A percentile compares a stretch with the other conserved stretches of the same genome.
These are phyloP conservation scores for Tolypocladium tropicale DNA, from an alignment of 2,329 filamentous ascomycete genomes.

Conservation along the genomic window DNA sequence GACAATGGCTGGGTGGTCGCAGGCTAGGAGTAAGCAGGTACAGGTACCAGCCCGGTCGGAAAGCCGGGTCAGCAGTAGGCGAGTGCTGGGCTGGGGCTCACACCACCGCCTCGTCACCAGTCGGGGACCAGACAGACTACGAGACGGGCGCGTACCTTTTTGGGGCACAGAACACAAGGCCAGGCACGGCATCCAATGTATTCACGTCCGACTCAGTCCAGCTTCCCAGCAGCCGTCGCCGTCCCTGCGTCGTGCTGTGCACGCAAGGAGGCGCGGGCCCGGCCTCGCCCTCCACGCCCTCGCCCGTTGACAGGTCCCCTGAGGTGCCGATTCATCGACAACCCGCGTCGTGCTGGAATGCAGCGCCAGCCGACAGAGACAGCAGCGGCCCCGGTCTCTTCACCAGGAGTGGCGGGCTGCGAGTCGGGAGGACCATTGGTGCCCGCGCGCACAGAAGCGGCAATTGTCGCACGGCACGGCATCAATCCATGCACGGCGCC, in stretches of 20 bases:
- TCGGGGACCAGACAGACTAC: background rate
- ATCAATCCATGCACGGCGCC: background rate
- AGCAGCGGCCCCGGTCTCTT: too few species aligned
- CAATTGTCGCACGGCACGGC: background rate
- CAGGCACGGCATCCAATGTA: background rate
- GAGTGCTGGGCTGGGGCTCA: background rate
- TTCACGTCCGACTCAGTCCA: too few species aligned
- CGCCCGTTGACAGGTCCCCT: background rate
- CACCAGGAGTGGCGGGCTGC: background rate
- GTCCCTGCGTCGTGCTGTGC: background rate
- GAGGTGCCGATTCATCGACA: background rate
- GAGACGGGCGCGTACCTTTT: too few species aligned
- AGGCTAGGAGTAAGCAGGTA: background rate
- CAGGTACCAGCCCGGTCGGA: background rate
- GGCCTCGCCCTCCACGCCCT: background rate
- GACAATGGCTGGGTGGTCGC: background rate
- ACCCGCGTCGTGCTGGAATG: conserved; percentile 1
- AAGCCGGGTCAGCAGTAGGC: background rate
- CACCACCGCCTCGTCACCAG: background rate
- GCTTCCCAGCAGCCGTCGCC: too few species aligned
- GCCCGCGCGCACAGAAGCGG: background rate
- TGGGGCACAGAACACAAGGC: too few species aligned
- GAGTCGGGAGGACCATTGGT: background rate
- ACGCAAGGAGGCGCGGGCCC: background rate
- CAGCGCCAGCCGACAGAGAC: background rate